Percentiles rank a stretch among this genome's conserved stretches.
Conservation (phyloP, 805 yeast species). For the Candida fluviatilis region DNA sequence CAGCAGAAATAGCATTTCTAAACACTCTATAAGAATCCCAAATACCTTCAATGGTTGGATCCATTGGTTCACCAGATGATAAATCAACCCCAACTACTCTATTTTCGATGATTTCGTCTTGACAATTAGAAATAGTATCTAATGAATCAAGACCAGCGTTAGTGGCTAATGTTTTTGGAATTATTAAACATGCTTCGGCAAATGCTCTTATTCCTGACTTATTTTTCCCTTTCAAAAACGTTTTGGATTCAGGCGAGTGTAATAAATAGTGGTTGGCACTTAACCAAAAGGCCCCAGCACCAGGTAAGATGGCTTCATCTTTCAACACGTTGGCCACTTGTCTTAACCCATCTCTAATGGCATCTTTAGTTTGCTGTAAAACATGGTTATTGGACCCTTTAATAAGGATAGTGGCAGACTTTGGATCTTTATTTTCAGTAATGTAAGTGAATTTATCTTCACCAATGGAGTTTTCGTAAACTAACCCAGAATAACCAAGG, state of each 20-base stretch:
- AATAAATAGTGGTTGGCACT: constrained; percentile 70
- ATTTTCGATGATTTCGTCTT: constrained; percentile 81
- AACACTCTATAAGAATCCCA: constrained; percentile 96
- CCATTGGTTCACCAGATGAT: constrained; percentile 90
- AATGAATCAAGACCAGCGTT: constrained; percentile 93
- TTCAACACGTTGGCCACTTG: constrained; percentile 88
- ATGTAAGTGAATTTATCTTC: constrained; percentile 97
- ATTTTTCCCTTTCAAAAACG: constrained; percentile 69
- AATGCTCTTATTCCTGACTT: constrained; percentile 91
- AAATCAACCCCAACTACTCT: constrained; percentile 88
- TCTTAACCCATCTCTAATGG: constrained; percentile 94
- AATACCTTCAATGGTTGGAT: constrained; percentile 88
- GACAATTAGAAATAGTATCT: constrained; percentile 83
- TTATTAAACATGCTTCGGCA: constrained; percentile 83
- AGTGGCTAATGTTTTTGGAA: constrained; percentile 88
- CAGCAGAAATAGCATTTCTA: constrained; percentile 87
- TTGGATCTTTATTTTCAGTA: constrained; percentile 85
- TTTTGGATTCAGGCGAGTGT: constrained; percentile 38
- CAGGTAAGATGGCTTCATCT: constrained; percentile 85
- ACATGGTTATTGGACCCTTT: constrained; percentile 91
- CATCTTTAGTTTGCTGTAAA: constrained; percentile 90
- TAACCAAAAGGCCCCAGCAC: constrained; percentile 94
- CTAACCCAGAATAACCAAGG: constrained; percentile 85
- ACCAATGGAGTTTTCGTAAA: constrained; percentile 89
- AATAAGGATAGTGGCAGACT: constrained; percentile 85